Percentiles rank a stretch among this genome's conserved stretches.
phyloP scores from a whole-genome alignment of 305 asterid genomes.

The Solanum hybrid region DNA sequence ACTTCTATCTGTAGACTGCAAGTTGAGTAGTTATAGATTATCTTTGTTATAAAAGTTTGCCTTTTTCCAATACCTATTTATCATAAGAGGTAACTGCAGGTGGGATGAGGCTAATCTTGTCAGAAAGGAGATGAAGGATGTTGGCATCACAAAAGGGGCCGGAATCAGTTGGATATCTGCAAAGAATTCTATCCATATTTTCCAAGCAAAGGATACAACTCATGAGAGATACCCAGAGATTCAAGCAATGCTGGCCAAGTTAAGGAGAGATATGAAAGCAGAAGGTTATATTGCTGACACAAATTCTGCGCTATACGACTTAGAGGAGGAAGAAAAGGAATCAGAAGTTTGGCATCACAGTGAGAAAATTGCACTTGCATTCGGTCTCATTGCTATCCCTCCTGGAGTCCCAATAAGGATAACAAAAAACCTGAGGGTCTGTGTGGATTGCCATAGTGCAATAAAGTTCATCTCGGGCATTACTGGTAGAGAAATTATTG shows the following conservation, averaged over 20 bases:
- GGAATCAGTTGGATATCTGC: constrained; percentile 80
- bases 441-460: constrained; percentile 89
- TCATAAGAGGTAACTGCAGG: constrained; percentile 13
- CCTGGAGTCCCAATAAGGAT: constrained; percentile 68
- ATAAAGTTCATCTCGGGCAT: constrained; percentile 72
- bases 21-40: neutral
- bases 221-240: constrained; percentile 58
- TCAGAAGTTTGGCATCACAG: constrained; percentile 82
- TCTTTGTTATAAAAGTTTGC: neutral
- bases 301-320: constrained; percentile 54
- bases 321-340: constrained; percentile 90
- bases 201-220: constrained; percentile 75
- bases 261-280: constrained; percentile 54
- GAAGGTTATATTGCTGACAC: constrained; percentile 75
- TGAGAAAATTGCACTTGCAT: constrained; percentile 88
- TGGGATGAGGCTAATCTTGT: constrained; percentile 78
- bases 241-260: constrained; percentile 45
- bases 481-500: constrained; percentile 56
- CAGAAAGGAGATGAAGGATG: constrained; percentile 69
- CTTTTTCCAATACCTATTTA: neutral
- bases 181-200: constrained; percentile 51
- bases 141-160: constrained; percentile 73
- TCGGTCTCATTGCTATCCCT: constrained; percentile 71
- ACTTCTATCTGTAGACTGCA: neutral
- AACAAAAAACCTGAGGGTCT: constrained; percentile 73